phyloP scores from a whole-genome alignment of 768 basidiomycete species.

The Xerocomus potaroensis region DNA sequence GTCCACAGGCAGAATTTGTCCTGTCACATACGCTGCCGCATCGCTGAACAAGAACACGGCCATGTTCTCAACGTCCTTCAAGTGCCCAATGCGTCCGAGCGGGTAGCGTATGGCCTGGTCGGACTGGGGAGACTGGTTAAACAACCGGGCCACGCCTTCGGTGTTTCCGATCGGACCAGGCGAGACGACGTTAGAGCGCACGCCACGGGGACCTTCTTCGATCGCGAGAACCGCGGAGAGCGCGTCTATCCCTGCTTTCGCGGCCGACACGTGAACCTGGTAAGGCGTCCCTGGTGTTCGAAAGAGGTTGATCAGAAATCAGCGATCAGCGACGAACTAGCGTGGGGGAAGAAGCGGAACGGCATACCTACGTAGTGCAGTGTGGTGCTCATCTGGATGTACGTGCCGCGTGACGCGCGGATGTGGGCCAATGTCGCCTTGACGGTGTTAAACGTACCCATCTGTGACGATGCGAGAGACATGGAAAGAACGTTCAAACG shows the following conservation, averaged over 20 bases:
- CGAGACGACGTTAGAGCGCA: conserved; percentile 83
- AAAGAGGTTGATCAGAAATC: neutral
- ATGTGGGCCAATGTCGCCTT: conserved; percentile 84
- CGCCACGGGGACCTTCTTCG: conserved; percentile 93
- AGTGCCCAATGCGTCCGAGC: conserved; percentile 52
- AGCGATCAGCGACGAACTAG: no score
- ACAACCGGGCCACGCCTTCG: conserved; percentile 65
- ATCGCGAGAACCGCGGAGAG: conserved; percentile 81
- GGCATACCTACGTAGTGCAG: conserved; percentile 72
- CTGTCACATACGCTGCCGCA: conserved; percentile 72
- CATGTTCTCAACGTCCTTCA: conserved; percentile 65
- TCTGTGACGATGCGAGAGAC: conserved; percentile 44
- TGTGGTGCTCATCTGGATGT: conserved; percentile 86
- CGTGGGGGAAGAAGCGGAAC: neutral
- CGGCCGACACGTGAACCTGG: conserved; percentile 92
- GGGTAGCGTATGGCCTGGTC: conserved; percentile 12
- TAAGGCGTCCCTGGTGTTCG: conserved; percentile 65
- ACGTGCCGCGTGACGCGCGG: conserved; percentile 69
- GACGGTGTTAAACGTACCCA: conserved; percentile 92
- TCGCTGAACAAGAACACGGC: conserved; percentile 80
- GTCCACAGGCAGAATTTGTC: conserved; percentile 70
- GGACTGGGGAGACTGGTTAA: conserved; percentile 6
- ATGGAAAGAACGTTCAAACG: neutral
- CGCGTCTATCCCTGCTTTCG: conserved; percentile 93
- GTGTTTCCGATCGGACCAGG: conserved; percentile 82